Base-by-base conservation (phyloP, 345 rosid species). In the Populus nigra region DNA sequence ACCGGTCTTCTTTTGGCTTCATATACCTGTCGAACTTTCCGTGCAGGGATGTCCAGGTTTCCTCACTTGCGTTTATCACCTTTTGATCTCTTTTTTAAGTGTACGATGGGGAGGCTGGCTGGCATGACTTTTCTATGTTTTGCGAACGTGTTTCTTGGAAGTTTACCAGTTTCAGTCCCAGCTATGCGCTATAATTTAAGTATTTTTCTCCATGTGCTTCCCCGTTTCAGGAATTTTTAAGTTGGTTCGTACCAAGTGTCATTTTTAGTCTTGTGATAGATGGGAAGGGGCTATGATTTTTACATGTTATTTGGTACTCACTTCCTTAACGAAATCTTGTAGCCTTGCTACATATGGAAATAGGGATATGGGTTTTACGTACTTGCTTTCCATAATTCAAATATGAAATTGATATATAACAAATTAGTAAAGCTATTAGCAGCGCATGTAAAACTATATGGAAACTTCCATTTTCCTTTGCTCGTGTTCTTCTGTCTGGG, bases 1-100 rank as follows among this genome's bases (percentile, higher is more conserved):
- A 68, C 35, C 36, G 66, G 65, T 74, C 80, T 74, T 71, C n/a
- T 72, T 77, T 77, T 75, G 83, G 78, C 77, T 66, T 29, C 67
- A 35, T 50, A 47, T 39, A 68, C 68, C 69, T 47, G 36, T 31
- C 73, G 25, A 71, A 61, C n/a, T 65, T 59, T 69, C 8, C 66
- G 22, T 38, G 31, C 77, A 63, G 43, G 68, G 72, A 67, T 76
- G 5, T 53, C 22, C 33, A 43, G 65, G 72, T 66, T 78, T 31
- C 73, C 70, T 45, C 31, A 41, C 35, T 11, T 63, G 17, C 72
- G 29, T 53, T 29, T 27, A 25, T 67, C 25, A 9, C 36, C 13
- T 47, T 39, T 39, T 16, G 53, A 31, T 59, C 73, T 77, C 43
- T 49, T 39, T 23, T 43, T 43, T 7, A 70, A 70, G 36, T 55